These are phyloP conservation scores for Pestalotiopsis sp. DNA, from an alignment of 2,329 filamentous ascomycete species.

Conservation along the genomic window DNA sequence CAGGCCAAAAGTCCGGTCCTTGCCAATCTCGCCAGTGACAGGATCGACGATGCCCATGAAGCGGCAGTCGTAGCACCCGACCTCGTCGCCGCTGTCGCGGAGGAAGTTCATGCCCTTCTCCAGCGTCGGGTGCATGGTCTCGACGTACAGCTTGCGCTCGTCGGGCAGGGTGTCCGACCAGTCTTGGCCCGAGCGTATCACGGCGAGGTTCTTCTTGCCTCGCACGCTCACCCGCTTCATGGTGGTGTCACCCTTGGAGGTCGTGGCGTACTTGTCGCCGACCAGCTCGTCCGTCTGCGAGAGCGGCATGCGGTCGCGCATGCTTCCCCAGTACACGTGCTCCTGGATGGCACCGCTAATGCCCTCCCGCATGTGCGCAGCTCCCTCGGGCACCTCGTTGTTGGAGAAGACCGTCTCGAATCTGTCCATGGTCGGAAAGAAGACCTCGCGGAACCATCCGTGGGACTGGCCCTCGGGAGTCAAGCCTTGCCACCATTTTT, in stretches of 20 bases:
- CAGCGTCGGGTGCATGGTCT: slow-evolving; percentile 47
- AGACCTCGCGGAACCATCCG: slow-evolving; percentile 46
- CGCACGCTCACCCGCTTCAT: slow-evolving; percentile 29
- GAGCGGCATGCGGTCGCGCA: slow-evolving; percentile 44
- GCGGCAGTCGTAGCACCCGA: slow-evolving; percentile 45
- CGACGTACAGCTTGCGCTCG: slow-evolving; percentile 44
- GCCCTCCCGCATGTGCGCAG: slow-evolving; percentile 39
- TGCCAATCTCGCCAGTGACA: slow-evolving; percentile 19
- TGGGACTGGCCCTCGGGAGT: slow-evolving; percentile 24
- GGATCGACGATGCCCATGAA: slow-evolving; percentile 44
- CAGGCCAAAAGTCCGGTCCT: slow-evolving; percentile 42
- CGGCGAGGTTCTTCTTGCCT: slow-evolving; percentile 41
- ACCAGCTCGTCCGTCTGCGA: slow-evolving; percentile 38
- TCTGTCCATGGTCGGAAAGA: slow-evolving; percentile 42
- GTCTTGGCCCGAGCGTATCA: slow-evolving; percentile 49
- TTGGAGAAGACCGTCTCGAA: slow-evolving; percentile 47
- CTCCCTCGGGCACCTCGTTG: slow-evolving; percentile 38
- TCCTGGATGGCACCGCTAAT: slow-evolving; percentile 40
- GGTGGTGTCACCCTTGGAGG: not conserved
- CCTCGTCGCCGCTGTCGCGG: slow-evolving; percentile 41
- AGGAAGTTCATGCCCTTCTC: slow-evolving; percentile 46
- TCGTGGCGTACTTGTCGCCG: not conserved
- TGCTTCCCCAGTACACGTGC: slow-evolving; percentile 49
- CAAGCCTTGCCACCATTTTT: slow-evolving; percentile 38
- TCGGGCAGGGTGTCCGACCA: slow-evolving; percentile 42